These are phyloP conservation scores for Fraxinus sp. DNA, from an alignment of 305 asterid species.

Conservation along the genomic window DNA sequence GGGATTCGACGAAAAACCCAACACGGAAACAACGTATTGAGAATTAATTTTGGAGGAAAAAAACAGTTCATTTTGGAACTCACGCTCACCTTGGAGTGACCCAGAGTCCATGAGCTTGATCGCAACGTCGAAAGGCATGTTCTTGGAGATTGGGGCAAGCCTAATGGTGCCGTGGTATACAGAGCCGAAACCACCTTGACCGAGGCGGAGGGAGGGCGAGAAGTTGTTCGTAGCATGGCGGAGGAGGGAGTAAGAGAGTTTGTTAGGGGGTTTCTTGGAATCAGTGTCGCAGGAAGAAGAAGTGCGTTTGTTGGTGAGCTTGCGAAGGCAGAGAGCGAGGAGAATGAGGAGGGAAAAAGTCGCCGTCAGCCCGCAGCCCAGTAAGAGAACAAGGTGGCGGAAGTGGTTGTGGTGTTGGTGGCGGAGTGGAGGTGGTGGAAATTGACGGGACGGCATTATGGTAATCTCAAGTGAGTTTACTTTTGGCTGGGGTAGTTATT, in stretches of 20 bases:
- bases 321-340: conserved; percentile 60
- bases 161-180: conserved; percentile 68
- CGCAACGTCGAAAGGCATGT: conserved; percentile 46
- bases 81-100: conserved; percentile 93
- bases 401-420: conserved; percentile 28
- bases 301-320: conserved; percentile 59
- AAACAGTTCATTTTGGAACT: conserved; percentile 86
- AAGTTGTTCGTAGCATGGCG: conserved; percentile 79
- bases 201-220: conserved; percentile 68
- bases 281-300: conserved; percentile 66
- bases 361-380: conserved; percentile 66
- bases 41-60: conserved; percentile 72
- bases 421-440: conserved; percentile 35
- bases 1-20: conserved; percentile 75
- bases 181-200: conserved; percentile 92
- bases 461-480: conserved; percentile 10
- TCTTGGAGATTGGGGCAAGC: conserved; percentile 24
- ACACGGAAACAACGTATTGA: conserved; percentile 59
- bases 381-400: conserved; percentile 37
- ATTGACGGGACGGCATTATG: conserved; percentile 67
- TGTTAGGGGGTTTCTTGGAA: conserved; percentile 67
- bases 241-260: conserved; percentile 63
- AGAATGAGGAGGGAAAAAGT: conserved; percentile 61
- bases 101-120: conserved; percentile 92
- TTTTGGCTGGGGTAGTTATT: conserved; percentile 4